phyloP scores from a whole-genome alignment of 768 basidiomycete species.

The Russula earlei region DNA sequence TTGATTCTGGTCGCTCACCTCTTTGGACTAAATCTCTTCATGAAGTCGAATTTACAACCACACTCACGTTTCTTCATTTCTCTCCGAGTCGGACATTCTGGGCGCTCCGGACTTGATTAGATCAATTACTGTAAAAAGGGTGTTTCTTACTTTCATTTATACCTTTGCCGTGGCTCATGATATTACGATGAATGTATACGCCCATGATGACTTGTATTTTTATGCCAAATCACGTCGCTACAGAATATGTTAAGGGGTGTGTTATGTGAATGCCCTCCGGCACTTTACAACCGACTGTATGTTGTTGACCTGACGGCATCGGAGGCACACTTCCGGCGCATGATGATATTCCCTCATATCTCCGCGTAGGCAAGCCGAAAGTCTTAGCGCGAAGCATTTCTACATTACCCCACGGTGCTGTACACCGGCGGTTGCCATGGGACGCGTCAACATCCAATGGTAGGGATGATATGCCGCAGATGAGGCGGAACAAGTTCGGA shows the following conservation, averaged over 20 bases:
- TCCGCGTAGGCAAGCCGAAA: too few species aligned
- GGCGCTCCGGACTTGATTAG: background rate
- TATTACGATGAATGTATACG: background rate
- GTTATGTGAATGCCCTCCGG: background rate
- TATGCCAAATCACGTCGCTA: background rate
- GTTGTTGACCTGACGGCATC: too few species aligned
- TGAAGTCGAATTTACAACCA: background rate
- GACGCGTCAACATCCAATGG: constrained; percentile 9
- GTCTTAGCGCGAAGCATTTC: too few species aligned
- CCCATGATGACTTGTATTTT: background rate
- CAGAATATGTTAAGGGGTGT: background rate
- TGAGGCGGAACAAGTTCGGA: constrained; percentile 18
- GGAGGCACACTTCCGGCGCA: too few species aligned
- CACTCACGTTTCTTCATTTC: background rate
- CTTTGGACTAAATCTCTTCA: background rate
- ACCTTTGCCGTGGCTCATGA: background rate
- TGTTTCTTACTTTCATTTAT: background rate
- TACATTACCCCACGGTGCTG: too few species aligned
- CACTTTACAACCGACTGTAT: too few species aligned
- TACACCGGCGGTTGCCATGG: background rate
- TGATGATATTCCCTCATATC: too few species aligned
- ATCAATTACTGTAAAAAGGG: background rate
- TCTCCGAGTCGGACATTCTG: background rate
- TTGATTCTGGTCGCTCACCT: background rate
- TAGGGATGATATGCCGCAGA: constrained; percentile 17